Percentiles rank a stretch among this genome's conserved stretches.
phyloP scores from a whole-genome alignment of 768 basidiomycete species.

The Serendipita sp. region DNA sequence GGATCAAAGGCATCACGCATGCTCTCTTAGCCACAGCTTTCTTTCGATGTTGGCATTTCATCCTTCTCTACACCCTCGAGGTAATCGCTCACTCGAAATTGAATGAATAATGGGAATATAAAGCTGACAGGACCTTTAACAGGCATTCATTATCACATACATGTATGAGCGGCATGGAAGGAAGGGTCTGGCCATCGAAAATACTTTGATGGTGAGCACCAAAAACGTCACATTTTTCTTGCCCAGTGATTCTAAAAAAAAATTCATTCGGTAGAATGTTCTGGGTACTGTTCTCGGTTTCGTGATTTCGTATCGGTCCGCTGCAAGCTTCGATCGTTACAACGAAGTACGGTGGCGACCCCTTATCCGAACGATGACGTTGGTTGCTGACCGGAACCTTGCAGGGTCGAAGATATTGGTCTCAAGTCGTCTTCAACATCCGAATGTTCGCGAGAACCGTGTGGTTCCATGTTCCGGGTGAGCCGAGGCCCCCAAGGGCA shows the following conservation, averaged over 20 bases:
- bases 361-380: neutral
- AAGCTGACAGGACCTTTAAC: no score
- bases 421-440: slow-evolving; percentile 2
- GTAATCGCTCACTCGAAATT: no score
- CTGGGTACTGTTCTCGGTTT: neutral
- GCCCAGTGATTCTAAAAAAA: neutral
- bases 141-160: neutral
- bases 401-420: neutral
- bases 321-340: neutral
- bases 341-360: neutral
- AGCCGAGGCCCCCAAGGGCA: no score
- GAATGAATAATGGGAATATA: no score
- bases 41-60: neutral
- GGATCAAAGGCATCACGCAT: neutral
- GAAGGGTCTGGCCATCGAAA: neutral
- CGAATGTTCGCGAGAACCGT: neutral
- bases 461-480: slow-evolving; percentile 6
- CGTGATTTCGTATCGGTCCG: neutral
- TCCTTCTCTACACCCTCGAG: neutral
- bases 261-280: neutral
- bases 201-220: neutral
- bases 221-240: neutral
- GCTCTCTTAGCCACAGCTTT: neutral
- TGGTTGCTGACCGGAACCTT: neutral
- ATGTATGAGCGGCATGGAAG: neutral